These are phyloP conservation scores for Gastrolobium bilobum DNA, from an alignment of 306 rosid genomes.

Conservation along the genomic window DNA sequence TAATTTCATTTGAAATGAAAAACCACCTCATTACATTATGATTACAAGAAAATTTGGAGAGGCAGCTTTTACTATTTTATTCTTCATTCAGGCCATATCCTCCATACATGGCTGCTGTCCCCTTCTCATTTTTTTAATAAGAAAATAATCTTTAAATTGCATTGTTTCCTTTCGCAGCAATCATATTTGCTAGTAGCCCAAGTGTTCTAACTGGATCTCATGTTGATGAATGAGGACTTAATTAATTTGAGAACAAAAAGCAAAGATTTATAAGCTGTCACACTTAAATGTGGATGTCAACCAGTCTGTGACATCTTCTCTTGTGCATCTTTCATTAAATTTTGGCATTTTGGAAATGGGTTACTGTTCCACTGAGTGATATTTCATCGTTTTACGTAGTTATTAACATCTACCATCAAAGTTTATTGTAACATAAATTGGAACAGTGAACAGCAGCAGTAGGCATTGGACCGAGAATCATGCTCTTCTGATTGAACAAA, in stretches of 20 bases:
- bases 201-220: slow-evolving; percentile 28
- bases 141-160: slow-evolving; percentile 4
- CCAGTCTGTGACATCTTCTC: slow-evolving; percentile 23
- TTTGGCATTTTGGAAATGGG: slow-evolving; percentile 10
- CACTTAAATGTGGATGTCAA: background rate
- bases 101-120: slow-evolving; percentile 12
- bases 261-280: background rate
- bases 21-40: slow-evolving; percentile 14
- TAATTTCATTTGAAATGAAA: slow-evolving; percentile 2
- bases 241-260: slow-evolving; percentile 1
- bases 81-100: background rate
- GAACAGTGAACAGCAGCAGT: background rate
- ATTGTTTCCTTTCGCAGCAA: background rate
- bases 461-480: slow-evolving; percentile 25
- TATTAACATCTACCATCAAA: slow-evolving; percentile 27
- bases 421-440: slow-evolving; percentile 26
- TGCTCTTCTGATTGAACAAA: slow-evolving; percentile 2
- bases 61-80: slow-evolving; percentile 10
- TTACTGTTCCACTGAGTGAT: slow-evolving; percentile 8
- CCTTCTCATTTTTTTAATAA: background rate
- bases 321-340: slow-evolving; percentile 30
- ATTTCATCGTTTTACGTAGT: slow-evolving; percentile 10
- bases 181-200: background rate
- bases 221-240: background rate
- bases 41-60: slow-evolving; percentile 16